A percentile compares a stretch with the other conserved stretches of the same genome.
phyloP scores from a whole-genome alignment of 345 rosid genomes.

The Atalantia buxifolia region DNA sequence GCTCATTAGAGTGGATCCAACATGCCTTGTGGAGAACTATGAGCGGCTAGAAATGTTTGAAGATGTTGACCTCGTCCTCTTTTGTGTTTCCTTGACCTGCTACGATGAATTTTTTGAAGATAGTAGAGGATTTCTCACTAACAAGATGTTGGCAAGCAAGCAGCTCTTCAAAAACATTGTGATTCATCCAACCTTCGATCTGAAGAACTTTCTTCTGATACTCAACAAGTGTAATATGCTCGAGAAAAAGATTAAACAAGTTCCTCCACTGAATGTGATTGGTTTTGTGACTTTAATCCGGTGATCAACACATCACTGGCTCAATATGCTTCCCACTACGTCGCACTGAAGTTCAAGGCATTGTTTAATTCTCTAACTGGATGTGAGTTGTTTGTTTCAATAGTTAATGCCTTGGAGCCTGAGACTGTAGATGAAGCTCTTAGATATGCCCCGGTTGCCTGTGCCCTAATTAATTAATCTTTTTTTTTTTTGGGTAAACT shows the following conservation, averaged over 20 bases:
- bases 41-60: slow-evolving; percentile 86
- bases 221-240: slow-evolving; percentile 80
- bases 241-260: slow-evolving; percentile 59
- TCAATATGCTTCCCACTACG: slow-evolving; percentile 61
- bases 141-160: slow-evolving; percentile 83
- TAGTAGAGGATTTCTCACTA: slow-evolving; percentile 41
- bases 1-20: slow-evolving; percentile 73
- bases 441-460: slow-evolving; percentile 40
- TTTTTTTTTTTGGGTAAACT: too few species aligned
- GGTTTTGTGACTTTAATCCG: slow-evolving; percentile 76
- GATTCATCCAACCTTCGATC: slow-evolving; percentile 52
- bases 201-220: slow-evolving; percentile 71
- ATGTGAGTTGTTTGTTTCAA: slow-evolving; percentile 57
- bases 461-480: too few species aligned
- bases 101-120: slow-evolving; percentile 53
- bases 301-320: slow-evolving; percentile 42
- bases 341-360: slow-evolving; percentile 71
- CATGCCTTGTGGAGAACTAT: slow-evolving; percentile 65
- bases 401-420: slow-evolving; percentile 50
- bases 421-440: slow-evolving; percentile 59
- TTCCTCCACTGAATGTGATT: slow-evolving; percentile 62
- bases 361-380: slow-evolving; percentile 45
- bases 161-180: slow-evolving; percentile 54
- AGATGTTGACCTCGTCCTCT: slow-evolving; percentile 63
- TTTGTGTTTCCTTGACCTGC: slow-evolving; percentile 67